phyloP scores from a whole-genome alignment of 2,329 filamentous ascomycete species.

The Cladorrhinum sp. region DNA sequence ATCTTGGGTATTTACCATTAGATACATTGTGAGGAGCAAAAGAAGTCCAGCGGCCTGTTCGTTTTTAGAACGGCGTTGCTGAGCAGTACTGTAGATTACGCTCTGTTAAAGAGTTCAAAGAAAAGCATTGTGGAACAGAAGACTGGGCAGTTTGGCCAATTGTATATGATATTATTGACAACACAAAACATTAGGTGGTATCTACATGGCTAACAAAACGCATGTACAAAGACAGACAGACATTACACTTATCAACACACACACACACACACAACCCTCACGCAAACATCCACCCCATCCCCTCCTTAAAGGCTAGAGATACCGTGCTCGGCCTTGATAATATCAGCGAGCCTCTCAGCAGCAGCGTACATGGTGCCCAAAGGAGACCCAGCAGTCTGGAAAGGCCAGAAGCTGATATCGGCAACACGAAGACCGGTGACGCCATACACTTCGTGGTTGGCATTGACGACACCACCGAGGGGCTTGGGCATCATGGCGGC shows the following conservation, averaged over 20 bases:
- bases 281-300: background rate
- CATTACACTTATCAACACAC: background rate
- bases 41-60: too few relatives aligned
- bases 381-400: constrained; percentile 24
- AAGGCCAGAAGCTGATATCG: constrained; percentile 25
- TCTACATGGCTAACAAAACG: too few relatives aligned
- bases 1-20: background rate
- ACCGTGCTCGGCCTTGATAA: constrained; percentile 22
- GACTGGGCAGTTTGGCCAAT: too few relatives aligned
- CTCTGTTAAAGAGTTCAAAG: too few relatives aligned
- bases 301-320: background rate
- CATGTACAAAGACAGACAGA: too few relatives aligned
- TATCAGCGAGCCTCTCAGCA: constrained; percentile 26
- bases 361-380: constrained; percentile 26
- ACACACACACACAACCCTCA: background rate
- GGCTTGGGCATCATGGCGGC: constrained; percentile 22
- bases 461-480: constrained; percentile 19
- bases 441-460: constrained; percentile 22
- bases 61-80: too few relatives aligned
- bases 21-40: too few relatives aligned
- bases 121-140: too few relatives aligned
- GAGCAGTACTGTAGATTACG: too few relatives aligned
- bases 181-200: too few relatives aligned
- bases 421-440: constrained; percentile 20
- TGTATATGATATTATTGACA: too few relatives aligned